A percentile compares a stretch with the other conserved stretches of the same genome.
Conservation (phyloP, 225 moss, liverwort and hornwort species). For the Sphagnum contortum region DNA sequence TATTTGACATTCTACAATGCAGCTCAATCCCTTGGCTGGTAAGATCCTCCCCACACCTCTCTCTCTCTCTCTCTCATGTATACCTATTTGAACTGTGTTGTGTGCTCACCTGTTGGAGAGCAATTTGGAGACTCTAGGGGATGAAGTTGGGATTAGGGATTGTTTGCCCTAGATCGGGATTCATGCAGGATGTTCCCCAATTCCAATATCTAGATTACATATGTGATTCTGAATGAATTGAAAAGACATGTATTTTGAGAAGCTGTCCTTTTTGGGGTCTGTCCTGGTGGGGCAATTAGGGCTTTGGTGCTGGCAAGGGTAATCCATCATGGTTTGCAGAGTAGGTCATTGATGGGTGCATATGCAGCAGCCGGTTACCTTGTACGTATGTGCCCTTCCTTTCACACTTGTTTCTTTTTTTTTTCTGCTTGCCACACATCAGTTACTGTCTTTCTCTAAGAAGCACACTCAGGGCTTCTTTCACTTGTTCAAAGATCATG, state of each 20-base stretch:
- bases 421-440: no score
- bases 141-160: not conserved
- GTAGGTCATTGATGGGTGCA: conserved; percentile 33
- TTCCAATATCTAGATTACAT: no score
- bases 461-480: no score
- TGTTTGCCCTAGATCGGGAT: not conserved
- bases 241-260: no score
- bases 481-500: no score
- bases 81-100: not conserved
- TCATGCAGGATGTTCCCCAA: no score
- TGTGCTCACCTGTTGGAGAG: not conserved
- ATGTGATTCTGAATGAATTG: no score
- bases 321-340: conserved; percentile 19
- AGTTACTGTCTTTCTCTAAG: no score
- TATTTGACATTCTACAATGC: conserved; percentile 70
- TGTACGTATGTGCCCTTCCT: conserved; percentile 30
- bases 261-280: no score
- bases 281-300: conserved; percentile 14
- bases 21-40: conserved; percentile 65
- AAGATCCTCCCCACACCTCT: not conserved
- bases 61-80: no score
- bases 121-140: not conserved
- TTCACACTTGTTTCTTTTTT: conserved; percentile 3
- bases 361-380: conserved; percentile 52
- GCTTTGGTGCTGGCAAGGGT: conserved; percentile 34